phyloP scores from a whole-genome alignment of 805 yeast species.

The Cyberlindnera petersonii region DNA sequence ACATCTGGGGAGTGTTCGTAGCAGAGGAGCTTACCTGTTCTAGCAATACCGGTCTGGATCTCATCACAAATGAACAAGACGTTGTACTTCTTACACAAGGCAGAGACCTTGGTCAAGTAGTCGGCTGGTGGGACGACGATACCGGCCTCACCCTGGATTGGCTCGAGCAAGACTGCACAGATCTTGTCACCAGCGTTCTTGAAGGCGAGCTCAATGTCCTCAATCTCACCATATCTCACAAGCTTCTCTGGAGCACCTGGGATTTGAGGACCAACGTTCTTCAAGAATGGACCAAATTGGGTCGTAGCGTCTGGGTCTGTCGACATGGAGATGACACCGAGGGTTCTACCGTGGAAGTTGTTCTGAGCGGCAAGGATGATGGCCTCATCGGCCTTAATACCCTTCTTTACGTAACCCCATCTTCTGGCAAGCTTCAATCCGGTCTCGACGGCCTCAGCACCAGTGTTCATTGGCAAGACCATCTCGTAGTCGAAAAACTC shows the following conservation, averaged over 20 bases:
- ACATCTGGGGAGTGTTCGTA: conserved; percentile 76
- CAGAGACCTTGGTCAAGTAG: conserved; percentile 69
- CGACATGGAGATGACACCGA: conserved; percentile 93
- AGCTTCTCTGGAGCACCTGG: conserved; percentile 66
- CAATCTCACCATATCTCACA: conserved; percentile 78
- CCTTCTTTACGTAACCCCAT: conserved; percentile 92
- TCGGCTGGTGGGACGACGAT: conserved; percentile 88
- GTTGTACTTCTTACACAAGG: conserved; percentile 75
- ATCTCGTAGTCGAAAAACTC: conserved; percentile 87
- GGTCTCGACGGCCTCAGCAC: conserved; percentile 98
- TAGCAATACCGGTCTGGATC: conserved; percentile 95
- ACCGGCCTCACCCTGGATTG: conserved; percentile 98
- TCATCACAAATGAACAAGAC: conserved; percentile 92
- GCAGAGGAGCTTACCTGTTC: conserved; percentile 93
- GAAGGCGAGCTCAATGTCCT: conserved; percentile 81
- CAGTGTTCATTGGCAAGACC: conserved; percentile 97
- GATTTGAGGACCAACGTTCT: conserved; percentile 76
- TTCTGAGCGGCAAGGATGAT: conserved; percentile 81
- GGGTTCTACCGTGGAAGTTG: conserved; percentile 95
- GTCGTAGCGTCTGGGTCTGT: conserved; percentile 91
- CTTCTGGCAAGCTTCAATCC: conserved; percentile 91
- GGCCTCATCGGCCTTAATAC: conserved; percentile 79
- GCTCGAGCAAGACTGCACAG: conserved; percentile 89
- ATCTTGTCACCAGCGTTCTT: conserved; percentile 79
- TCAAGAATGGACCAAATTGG: conserved; percentile 85